Evolutionary conservation across 768 basidiomycete species (phyloP).

Genomic region (Termitomyces sp.): DNA sequence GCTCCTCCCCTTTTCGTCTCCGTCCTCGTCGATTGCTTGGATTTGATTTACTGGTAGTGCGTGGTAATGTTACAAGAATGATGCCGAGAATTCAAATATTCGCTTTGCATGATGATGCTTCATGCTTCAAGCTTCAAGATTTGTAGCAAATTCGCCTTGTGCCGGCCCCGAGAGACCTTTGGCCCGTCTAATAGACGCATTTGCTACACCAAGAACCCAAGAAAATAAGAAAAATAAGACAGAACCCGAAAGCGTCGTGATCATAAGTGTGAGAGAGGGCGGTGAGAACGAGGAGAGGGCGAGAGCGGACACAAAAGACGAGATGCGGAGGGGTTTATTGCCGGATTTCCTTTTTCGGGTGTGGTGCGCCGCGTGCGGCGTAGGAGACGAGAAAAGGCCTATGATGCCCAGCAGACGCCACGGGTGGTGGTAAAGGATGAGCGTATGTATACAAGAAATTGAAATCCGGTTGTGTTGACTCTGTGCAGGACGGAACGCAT

Average conservation of each 20-base stretch:
- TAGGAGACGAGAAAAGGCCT: not conserved
- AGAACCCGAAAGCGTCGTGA: slow-evolving; percentile 6
- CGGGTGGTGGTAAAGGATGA: not conserved
- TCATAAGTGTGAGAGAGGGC: not conserved
- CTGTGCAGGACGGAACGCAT: slow-evolving; percentile 2
- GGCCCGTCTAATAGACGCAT: not conserved
- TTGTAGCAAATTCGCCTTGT: slow-evolving; percentile 2
- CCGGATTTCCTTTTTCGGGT: slow-evolving; percentile 5
- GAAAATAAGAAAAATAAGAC: not conserved
- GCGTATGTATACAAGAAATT: slow-evolving; percentile 3
- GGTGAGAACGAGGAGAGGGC: not conserved
- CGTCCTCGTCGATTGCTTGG: not conserved
- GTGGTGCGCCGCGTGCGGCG: not conserved
- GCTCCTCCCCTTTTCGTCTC: not conserved
- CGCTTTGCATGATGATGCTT: not conserved
- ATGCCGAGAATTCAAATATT: slow-evolving; percentile 4
- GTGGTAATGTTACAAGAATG: slow-evolving; percentile 4
- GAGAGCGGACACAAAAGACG: slow-evolving; percentile 3
- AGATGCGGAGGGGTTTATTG: not conserved
- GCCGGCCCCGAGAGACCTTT: not conserved
- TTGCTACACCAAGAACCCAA: slow-evolving; percentile 5
- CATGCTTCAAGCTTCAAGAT: slow-evolving; percentile 1
- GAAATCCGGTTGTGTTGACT: slow-evolving; percentile 2
- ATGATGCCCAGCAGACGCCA: not conserved
- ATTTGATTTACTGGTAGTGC: not conserved